phyloP scores from a whole-genome alignment of 345 rosid species.

The Crucihimalaya himalaica region DNA sequence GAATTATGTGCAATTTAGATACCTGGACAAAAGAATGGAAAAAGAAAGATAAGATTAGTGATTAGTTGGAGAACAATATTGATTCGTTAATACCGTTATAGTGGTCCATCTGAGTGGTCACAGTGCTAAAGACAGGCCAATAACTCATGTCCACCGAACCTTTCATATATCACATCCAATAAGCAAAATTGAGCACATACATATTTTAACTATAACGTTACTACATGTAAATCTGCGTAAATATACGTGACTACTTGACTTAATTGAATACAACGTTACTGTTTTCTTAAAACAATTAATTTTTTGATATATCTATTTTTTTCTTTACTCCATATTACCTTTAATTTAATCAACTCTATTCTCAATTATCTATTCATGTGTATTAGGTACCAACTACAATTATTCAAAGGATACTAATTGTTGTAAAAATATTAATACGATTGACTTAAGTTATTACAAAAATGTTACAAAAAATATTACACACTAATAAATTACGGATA shows the following conservation, averaged over 20 bases:
- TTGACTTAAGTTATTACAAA: too few relatives aligned
- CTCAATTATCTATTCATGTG: background rate
- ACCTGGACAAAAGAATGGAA: background rate
- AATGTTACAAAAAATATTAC: background rate
- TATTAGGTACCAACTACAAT: background rate
- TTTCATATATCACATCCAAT: conserved; percentile 1
- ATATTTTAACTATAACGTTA: background rate
- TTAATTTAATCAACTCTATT: background rate
- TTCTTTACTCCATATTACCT: too few relatives aligned
- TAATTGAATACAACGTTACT: background rate
- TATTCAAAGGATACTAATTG: background rate
- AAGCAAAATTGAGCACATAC: background rate
- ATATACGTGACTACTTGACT: background rate
- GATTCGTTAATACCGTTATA: conserved; percentile 40
- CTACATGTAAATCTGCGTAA: background rate
- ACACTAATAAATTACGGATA: too few relatives aligned
- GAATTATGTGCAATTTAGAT: background rate
- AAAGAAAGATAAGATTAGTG: background rate
- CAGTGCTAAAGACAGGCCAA: conserved; percentile 22
- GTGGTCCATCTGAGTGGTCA: conserved; percentile 34
- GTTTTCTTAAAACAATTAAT: background rate
- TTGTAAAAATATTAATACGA: too few relatives aligned
- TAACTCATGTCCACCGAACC: conserved; percentile 20
- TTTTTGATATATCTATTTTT: background rate
- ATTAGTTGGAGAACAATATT: conserved; percentile 1